Percentiles rank a stretch among this genome's conserved stretches.
Conservation (phyloP, 73 alveolate genomes). For the Paramecium sonneborni region DNA sequence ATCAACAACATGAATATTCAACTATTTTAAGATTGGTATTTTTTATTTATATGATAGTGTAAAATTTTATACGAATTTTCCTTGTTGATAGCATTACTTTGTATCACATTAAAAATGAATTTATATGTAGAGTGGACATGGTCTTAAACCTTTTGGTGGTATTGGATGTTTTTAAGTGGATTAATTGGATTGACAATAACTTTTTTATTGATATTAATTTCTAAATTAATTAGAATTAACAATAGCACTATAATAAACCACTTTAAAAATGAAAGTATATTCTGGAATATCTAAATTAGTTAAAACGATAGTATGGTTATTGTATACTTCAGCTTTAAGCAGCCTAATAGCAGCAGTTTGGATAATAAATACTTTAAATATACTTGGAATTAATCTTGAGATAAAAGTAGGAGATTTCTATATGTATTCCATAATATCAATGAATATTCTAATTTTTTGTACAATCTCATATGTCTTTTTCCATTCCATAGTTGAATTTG, state of each 20-base stretch:
- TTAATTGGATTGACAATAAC: neutral
- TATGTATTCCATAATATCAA: neutral
- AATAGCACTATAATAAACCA: neutral
- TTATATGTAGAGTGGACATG: slow-evolving; percentile 16
- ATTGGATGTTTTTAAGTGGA: slow-evolving; percentile 56
- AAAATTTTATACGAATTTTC: neutral
- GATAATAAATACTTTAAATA: slow-evolving; percentile 35
- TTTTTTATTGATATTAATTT: neutral
- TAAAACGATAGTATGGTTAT: neutral
- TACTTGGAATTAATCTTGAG: neutral
- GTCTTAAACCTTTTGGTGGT: slow-evolving; percentile 52
- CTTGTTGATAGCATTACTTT: neutral
- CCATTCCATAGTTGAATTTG: neutral
- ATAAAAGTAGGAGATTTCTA: neutral
- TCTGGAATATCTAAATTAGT: neutral
- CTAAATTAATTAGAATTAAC: neutral
- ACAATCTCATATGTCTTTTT: neutral
- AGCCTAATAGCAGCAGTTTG: neutral
- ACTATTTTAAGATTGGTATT: neutral
- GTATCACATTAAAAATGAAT: neutral
- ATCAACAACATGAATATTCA: neutral
- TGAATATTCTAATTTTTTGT: neutral
- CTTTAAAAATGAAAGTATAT: neutral
- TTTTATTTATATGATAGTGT: neutral
- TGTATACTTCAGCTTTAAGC: neutral